Base-by-base conservation (phyloP, 306 rosid genomes). In the Fagus crenata region DNA sequence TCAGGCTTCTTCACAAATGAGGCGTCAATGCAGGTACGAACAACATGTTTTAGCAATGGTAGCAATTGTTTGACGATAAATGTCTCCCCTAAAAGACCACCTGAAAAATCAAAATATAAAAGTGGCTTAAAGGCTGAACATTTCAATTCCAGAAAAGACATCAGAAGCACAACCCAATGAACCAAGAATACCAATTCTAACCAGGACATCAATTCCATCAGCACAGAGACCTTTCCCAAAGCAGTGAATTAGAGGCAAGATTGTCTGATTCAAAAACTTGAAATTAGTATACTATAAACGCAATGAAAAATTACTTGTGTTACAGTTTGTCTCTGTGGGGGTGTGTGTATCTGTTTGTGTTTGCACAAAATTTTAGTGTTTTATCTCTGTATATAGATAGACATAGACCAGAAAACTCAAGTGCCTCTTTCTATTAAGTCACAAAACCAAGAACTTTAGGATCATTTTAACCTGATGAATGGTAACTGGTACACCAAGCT, bases 171-270 rank as follows among this genome's bases (percentile, higher is more conserved):
- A 76, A 75, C 60, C 63, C 53, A 85, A 75, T 75, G 75, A 86
- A 85, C 82, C 70, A 85, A 81, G 75, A 87, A 85, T 95, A 95
- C 98, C 98, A 83, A 92, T 90, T 90, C 98, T 91, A 85, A 92
- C 87, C 87, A 95, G 87, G 89, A 89, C 98, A 51, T 95, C 98
- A 82, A 95, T 85, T 82, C 98, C 98, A 88, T 95, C 98, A 18
- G 87, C 79, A 85, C 93, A 82, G 53, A 92, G 89, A 83, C 98
- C 98, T 87, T 89, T 92, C 88, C 98, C 98, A 71, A 95, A 90
- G 93, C 97, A 92, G 79, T 92, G 91, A 75, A 95, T 84, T 75
- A 92, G 89, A 75, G 98, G 98, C 87, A 95, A 82, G 84, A 92
- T 90, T 70, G 98, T 95, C 97, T 95, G 97, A 70, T 87, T 77